Evolutionary conservation across 2,329 filamentous ascomycete genomes (phyloP), one percentile per base, ranked within the genome.

Genomic region (Botryotinia narcissicola): DNA sequence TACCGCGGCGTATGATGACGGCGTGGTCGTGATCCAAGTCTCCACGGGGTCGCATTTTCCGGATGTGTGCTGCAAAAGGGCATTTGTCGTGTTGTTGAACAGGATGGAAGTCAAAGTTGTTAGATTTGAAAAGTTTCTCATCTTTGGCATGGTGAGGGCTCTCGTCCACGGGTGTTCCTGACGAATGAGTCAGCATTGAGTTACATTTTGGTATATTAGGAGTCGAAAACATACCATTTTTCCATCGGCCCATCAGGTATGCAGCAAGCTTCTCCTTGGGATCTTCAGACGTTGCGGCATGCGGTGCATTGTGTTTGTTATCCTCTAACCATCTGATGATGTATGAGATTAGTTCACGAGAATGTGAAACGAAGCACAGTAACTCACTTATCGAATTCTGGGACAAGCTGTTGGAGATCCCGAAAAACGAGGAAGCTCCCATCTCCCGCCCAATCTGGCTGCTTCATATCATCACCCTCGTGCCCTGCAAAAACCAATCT

Each of bases 21-120:
- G 80, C 75, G 8, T 75, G 71, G 51, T 78, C 75, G 0, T 81
- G 73, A 72, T 85, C 83, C 16, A 78, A 51, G 35, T 76, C 75
- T 57, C 48, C 80, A 29, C 84, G 80, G 0, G 85, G 85, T 60
- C 84, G 84, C 59, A 82, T 85, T 79, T 86, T 86, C 60, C 85
- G 84, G 42, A 83, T 82, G 69, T 86, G 85, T 2, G 85, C 83
- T 0, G 84, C 84, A 64, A 85, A 84, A 1, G 85, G 84, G 75
- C 85, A 86, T 32, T 80, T 79, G 1, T 81, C 78, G 62, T 83
- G 81, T 16, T 82, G 54, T 37, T 73, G 20, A 22, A 54, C 35
- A 5, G 59, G 63, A 32, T 75, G 80, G 25, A 84, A 74, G 4
- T 62, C 70, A 2, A 79, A 75, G 37, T 84, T 75, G 71, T 83